Percentiles rank a stretch among this genome's conserved stretches.
These are phyloP conservation scores for Neofusicoccum kwambonambiense DNA, from an alignment of 2,329 filamentous ascomycete species.

Conservation along the genomic window DNA sequence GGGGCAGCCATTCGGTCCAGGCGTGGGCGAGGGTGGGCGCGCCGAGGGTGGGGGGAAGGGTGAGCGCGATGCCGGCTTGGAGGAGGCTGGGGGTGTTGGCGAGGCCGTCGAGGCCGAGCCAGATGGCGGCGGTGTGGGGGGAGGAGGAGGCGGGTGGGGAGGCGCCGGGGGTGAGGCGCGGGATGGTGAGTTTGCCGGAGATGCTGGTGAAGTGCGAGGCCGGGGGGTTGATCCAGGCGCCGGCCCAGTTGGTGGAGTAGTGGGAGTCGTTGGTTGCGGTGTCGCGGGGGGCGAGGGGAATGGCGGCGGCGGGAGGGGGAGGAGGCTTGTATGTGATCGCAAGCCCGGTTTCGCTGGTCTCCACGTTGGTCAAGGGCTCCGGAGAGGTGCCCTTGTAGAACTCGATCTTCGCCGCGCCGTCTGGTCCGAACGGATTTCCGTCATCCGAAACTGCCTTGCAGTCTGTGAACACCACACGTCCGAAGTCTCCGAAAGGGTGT, in stretches of 20 bases:
- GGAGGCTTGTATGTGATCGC: not conserved
- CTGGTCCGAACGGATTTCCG: conserved; percentile 21
- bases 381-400: conserved; percentile 29
- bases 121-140: not conserved
- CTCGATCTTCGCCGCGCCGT: conserved; percentile 46
- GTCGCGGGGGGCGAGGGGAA: no score
- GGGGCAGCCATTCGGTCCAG: not conserved
- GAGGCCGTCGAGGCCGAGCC: not conserved
- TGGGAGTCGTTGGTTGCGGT: not conserved
- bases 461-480: conserved; percentile 9
- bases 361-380: conserved; percentile 9
- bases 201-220: not conserved
- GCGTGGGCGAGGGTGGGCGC: not conserved
- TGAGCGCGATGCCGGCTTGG: not conserved
- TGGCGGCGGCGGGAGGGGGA: no score
- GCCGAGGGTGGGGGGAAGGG: not conserved
- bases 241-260: not conserved
- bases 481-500: conserved; percentile 12
- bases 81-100: not conserved
- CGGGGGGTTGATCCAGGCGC: not conserved
- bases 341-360: not conserved
- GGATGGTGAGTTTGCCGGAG: conserved; percentile 12
- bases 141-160: conserved; percentile 34
- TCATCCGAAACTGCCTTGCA: conserved; percentile 30
- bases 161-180: conserved; percentile 33